phyloP scores from a whole-genome alignment of 306 rosid species.

The Fragaria nilgerrensis region DNA sequence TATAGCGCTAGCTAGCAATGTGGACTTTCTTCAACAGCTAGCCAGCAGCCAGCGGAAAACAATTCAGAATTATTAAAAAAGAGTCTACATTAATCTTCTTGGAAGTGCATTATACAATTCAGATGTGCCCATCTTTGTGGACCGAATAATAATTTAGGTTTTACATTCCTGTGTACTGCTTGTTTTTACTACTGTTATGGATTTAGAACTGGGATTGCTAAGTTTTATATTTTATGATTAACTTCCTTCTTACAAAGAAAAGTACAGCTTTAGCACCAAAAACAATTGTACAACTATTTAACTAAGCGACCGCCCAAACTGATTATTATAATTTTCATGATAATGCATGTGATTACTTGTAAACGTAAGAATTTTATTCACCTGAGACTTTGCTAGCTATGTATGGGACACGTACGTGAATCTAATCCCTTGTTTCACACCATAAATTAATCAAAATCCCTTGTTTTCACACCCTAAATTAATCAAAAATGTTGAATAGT shows the following conservation, averaged over 20 bases:
- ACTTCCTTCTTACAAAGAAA: background rate
- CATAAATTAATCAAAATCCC: too few species aligned
- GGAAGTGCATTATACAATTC: background rate
- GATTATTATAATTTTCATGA: background rate
- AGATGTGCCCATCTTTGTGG: slow-evolving; percentile 13
- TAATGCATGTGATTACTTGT: background rate
- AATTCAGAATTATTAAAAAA: background rate
- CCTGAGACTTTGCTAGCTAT: background rate
- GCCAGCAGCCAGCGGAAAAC: slow-evolving; percentile 2
- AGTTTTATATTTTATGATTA: background rate
- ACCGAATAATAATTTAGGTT: background rate
- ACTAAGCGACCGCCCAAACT: background rate
- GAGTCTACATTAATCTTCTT: background rate
- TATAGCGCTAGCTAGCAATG: background rate
- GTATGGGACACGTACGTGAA: too few species aligned
- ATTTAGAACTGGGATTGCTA: background rate
- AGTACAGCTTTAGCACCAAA: too few species aligned
- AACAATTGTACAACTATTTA: too few species aligned
- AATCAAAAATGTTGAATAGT: too few species aligned
- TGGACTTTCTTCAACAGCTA: background rate
- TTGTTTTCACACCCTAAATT: too few species aligned
- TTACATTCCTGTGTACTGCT: background rate
- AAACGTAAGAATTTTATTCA: background rate
- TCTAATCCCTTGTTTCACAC: background rate
- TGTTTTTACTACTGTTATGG: background rate